Percentiles rank a stretch among this genome's conserved stretches.
Conservation (phyloP, 768 basidiomycete genomes). For the Russula brevipes region DNA sequence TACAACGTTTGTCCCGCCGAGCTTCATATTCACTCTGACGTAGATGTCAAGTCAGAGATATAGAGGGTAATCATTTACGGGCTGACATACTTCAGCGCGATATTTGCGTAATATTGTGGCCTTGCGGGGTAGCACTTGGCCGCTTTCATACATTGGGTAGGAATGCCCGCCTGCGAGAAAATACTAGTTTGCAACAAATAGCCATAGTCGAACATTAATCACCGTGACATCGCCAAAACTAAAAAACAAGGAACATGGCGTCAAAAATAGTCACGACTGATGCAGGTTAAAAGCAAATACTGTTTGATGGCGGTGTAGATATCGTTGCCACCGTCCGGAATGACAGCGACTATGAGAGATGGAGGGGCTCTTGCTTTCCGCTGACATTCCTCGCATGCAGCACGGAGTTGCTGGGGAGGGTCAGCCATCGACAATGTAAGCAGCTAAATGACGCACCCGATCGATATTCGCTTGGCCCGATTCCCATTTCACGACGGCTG, state of each 20-base stretch:
- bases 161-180: conserved; percentile 50
- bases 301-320: conserved; percentile 75
- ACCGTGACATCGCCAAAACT: conserved; percentile 16
- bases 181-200: background rate
- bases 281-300: conserved; percentile 40
- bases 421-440: background rate
- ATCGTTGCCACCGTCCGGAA: conserved; percentile 49
- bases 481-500: conserved; percentile 45
- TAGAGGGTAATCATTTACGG: background rate
- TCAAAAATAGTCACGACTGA: background rate
- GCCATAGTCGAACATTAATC: background rate
- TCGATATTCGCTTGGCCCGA: conserved; percentile 54
- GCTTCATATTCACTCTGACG: conserved; percentile 73
- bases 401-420: conserved; percentile 41
- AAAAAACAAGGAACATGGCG: background rate
- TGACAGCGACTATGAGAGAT: conserved; percentile 10
- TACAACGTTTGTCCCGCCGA: conserved; percentile 76
- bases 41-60: background rate
- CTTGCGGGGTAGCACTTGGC: conserved; percentile 60
- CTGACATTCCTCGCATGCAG: conserved; percentile 44
- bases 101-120: conserved; percentile 73
- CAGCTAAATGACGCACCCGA: background rate
- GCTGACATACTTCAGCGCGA: conserved; percentile 60
- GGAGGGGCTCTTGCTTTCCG: conserved; percentile 34
- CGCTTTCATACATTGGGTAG: conserved; percentile 72